phyloP scores from a whole-genome alignment of 108 stramenopile genomes.

The Cylindrotheca closterium region DNA sequence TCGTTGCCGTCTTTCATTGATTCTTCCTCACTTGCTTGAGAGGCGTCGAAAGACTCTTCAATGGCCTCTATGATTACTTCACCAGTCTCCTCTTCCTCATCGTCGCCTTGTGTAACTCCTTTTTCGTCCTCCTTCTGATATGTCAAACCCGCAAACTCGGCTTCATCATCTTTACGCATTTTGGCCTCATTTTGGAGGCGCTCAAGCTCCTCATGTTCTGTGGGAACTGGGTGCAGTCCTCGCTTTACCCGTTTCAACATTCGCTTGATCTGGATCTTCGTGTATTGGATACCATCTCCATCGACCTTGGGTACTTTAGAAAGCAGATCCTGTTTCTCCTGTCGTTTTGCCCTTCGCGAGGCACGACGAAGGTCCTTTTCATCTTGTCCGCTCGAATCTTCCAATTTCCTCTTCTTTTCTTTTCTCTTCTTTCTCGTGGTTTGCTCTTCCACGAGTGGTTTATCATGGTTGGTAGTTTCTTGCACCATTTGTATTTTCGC shows the following conservation, averaged over 20 bases:
- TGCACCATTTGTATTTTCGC: too few relatives aligned
- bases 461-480: neutral
- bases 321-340: slow-evolving; percentile 42
- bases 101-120: slow-evolving; percentile 13
- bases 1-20: slow-evolving; percentile 1
- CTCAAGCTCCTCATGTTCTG: slow-evolving; percentile 72
- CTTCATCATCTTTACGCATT: slow-evolving; percentile 60
- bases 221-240: slow-evolving; percentile 72
- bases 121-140: slow-evolving; percentile 20
- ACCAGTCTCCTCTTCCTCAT: slow-evolving; percentile 17
- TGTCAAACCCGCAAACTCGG: slow-evolving; percentile 44
- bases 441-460: neutral
- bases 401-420: slow-evolving; percentile 1
- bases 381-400: slow-evolving; percentile 1
- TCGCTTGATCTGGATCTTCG: slow-evolving; percentile 78
- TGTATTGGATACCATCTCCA: slow-evolving; percentile 70
- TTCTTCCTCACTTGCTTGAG: slow-evolving; percentile 29
- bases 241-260: slow-evolving; percentile 84
- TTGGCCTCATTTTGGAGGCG: slow-evolving; percentile 39
- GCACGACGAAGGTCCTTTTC: slow-evolving; percentile 3
- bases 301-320: slow-evolving; percentile 49
- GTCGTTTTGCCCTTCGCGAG: slow-evolving; percentile 4
- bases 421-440: slow-evolving; percentile 17
- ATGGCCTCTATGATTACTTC: slow-evolving; percentile 22
- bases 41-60: slow-evolving; percentile 8